phyloP scores from a whole-genome alignment of 495 filamentous ascomycete genomes.

The Penicillium argentinense region DNA sequence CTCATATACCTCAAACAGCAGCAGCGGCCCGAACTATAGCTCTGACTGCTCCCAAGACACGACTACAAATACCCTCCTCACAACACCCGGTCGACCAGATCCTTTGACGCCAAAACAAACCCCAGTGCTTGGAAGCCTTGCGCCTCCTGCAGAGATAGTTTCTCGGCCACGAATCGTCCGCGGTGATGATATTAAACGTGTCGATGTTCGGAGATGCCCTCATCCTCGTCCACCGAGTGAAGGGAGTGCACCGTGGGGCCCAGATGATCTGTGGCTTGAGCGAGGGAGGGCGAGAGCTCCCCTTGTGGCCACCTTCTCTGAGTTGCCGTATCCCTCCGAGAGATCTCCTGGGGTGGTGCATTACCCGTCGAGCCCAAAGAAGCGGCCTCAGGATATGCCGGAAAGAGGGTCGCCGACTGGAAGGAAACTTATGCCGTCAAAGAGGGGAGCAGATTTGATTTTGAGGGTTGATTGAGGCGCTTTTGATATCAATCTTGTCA shows the following conservation, averaged over 20 bases:
- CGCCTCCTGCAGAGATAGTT: constrained; percentile 27
- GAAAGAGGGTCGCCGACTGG: constrained; percentile 29
- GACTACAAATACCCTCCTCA: constrained; percentile 9
- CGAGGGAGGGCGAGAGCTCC: constrained; percentile 7
- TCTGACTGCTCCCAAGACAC: constrained; percentile 8
- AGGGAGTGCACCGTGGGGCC: constrained; percentile 30
- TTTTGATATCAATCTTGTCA: not conserved
- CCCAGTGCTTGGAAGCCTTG: constrained; percentile 9
- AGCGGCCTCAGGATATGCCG: not conserved
- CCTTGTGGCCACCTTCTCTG: not conserved
- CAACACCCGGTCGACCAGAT: constrained; percentile 5
- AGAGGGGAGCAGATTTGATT: constrained; percentile 36
- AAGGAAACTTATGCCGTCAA: constrained; percentile 40
- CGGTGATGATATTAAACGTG: constrained; percentile 38
- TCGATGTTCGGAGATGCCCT: constrained; percentile 33
- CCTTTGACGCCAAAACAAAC: not conserved
- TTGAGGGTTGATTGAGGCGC: constrained; percentile 34
- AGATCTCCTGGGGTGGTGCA: constrained; percentile 6
- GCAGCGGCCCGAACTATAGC: constrained; percentile 5
- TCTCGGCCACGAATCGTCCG: constrained; percentile 36
- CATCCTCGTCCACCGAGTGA: constrained; percentile 27
- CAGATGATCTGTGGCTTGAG: constrained; percentile 36
- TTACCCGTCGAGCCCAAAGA: constrained; percentile 26
- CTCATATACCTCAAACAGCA: constrained; percentile 12
- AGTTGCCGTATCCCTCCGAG: constrained; percentile 27